Evolutionary conservation across 2,329 filamentous ascomycete species (phyloP), one percentile per base, ranked within the genome.

Genomic region (Calonectria fujianensis): DNA sequence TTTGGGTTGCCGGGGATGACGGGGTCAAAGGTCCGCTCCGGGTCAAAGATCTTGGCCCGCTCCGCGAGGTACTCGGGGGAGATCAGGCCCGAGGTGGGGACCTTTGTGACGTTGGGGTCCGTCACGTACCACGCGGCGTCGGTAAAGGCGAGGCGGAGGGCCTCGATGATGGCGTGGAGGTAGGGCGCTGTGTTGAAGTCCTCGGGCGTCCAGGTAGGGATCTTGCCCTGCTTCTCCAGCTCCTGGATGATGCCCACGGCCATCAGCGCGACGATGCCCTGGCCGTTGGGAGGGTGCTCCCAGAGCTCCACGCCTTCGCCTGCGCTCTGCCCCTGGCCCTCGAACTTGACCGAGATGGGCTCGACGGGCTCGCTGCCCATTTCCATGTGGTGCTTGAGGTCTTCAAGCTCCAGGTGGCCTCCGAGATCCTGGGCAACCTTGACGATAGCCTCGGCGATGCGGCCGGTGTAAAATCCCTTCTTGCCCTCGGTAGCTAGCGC

Each of bases 211-310:
- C 97, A 98, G 0, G 88, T 90, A 0, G 94, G 92, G 74, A 98
- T 95, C 80, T 92, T 92, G 50, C 93, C 94, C 20, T 90, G 87
- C 74, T 92, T 91, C 85, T 98, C 95, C 1, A 98, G 90, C 82
- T 96, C 93, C 83, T 98, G 93, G 64, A 99, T 88, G 78, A 98
- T 98, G 1, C 97, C 97, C 0, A 99, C 88, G 0, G 97, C 95
- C 93, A 98, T 98, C 39, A 98, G 88, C 0, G 97, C 97, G 2
- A 98, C 95, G 77, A 98, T 96, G 2, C 97, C 97, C 85, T 98
- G 97, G 0, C 97, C 96, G 81, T 98, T 98, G 11, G 97, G 97
- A 45, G 96, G 96, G 83, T 98, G 96, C 82, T 99, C 97, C 96
- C 96, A 98, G 0, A 99, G 88, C 82, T 98, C 93, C 52, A 98